Conservation (phyloP, 768 basidiomycete species). For the Termitomyces sp. region DNA sequence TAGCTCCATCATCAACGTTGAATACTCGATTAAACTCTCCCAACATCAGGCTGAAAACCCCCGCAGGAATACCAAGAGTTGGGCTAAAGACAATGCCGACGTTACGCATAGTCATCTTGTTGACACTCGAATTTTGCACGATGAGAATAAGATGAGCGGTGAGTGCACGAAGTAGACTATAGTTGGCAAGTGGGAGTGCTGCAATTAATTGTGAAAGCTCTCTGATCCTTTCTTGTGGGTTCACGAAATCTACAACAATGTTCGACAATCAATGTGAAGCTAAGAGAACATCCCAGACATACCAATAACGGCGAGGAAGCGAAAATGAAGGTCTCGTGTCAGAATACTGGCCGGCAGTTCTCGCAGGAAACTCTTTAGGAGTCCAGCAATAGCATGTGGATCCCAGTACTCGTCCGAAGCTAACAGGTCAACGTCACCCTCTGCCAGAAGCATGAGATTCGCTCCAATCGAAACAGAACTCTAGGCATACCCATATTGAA, state of each 20-base stretch:
- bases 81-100: slow-evolving; percentile 99
- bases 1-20: slow-evolving; percentile 60
- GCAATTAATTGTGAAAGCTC: slow-evolving; percentile 87
- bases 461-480: slow-evolving; percentile 3
- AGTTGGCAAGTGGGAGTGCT: slow-evolving; percentile 85
- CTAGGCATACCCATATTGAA: slow-evolving; percentile 79
- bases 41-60: slow-evolving; percentile 92
- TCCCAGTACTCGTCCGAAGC: slow-evolving; percentile 92
- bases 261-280: background rate
- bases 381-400: slow-evolving; percentile 93
- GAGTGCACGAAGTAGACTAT: slow-evolving; percentile 88
- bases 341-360: slow-evolving; percentile 91
- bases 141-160: slow-evolving; percentile 94
- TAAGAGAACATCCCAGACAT: slow-evolving; percentile 23
- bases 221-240: slow-evolving; percentile 80
- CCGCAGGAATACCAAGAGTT: slow-evolving; percentile 95
- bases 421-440: slow-evolving; percentile 93
- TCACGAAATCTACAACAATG: slow-evolving; percentile 65
- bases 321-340: slow-evolving; percentile 85
- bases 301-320: slow-evolving; percentile 93
- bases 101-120: slow-evolving; percentile 99
- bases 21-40: slow-evolving; percentile 92
- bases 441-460: slow-evolving; percentile 32
- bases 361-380: slow-evolving; percentile 89
- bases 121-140: slow-evolving; percentile 81